Base-by-base conservation (phyloP, 345 rosid species). In the Corymbia maculata region DNA sequence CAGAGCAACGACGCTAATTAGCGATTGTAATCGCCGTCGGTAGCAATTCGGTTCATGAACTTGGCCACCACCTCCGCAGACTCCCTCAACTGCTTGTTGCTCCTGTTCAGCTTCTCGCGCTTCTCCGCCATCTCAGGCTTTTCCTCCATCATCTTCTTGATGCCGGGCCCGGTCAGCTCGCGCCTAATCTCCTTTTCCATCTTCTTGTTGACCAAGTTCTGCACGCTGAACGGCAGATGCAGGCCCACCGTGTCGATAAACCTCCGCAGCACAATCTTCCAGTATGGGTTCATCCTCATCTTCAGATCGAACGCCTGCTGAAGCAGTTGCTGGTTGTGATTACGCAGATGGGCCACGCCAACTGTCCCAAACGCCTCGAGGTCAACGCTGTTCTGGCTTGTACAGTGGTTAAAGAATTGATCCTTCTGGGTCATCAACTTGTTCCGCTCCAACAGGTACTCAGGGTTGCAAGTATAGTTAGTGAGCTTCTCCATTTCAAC, bases 401-500 rank as follows among this genome's bases (percentile, higher is more conserved):
- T 0, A 59, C 26, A 59, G 14, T 59, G 11, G 68, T 5, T 59
- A 13, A 59, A 1, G 52, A 93, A 92, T 5, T 2, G 3, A 4
- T 47, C 55, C n/a, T 64, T 85, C 10, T 42, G 75, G 42, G 51
- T 52, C 88, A 90, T 88, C 9, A 93, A 91, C 26, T 15, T 36
- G 79, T 85, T 91, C 90, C 90, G 88, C n/a, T 87, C 89, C 6
- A 6, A 19, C 86, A 86, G 9, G 87, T 91, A 93, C 28, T 90
- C 93, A 12, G 90, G 91, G 86, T 85, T 28, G 24, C 91, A 89
- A 7, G 93, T 91, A 61, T 91, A 93, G 45, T 91, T 91, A 11
- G 93, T 90, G 26, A 89, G 86, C 87, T 90, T 91, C 87, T 93
- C 93, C 91, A 93, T 93, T 44, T 88, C 85, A 24, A 92, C 87